Evolutionary conservation across 257 asterid species (phyloP), one percentile per base, ranked within the genome.

Genomic region (Salvia miltiorrhiza): DNA sequence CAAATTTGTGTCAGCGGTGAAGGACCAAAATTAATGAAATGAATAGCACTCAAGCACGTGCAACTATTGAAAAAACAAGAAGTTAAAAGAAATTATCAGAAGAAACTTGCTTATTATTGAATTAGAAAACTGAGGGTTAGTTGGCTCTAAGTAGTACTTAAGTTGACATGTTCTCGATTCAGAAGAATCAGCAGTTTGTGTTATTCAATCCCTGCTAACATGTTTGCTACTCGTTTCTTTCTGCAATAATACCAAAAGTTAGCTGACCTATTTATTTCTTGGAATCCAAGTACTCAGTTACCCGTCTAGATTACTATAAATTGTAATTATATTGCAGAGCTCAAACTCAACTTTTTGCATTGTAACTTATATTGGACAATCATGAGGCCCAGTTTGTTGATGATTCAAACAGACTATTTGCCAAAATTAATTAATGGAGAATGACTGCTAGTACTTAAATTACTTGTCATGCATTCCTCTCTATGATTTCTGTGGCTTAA

Each of bases 141-240:
- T n/a, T n/a, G n/a, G n/a, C n/a, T n/a, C n/a, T n/a, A n/a, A n/a
- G n/a, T n/a, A n/a, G n/a, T n/a, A n/a, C n/a, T n/a, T n/a, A 24
- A 72, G 67, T 41, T 55, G 43, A 47, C 21, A 26, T 56, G 3
- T 40, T 20, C 32, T 72, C 14, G 4, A 43, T 53, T 53, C 20
- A 17, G 41, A 63, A 5, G 39, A 12, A 37, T 9, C 40, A 32
- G 67, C 66, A 9, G 24, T 43, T 43, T 7, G 9, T 17, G 17
- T 17, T 19, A 4, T 53, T 53, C 30, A 30, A 76, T 63, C 56
- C 63, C 30, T 61, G 16, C 50, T 37, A 17, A 14, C 60, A 33
- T 35, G 32, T 48, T 63, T 45, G 52, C 73, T 55, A 17, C 37
- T 39, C 14, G 17, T 48, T 58, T 76, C 54, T 70, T 56, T 70